phyloP scores from a whole-genome alignment of 2,329 filamentous ascomycete genomes.

The Pseudomassariella vexata region DNA sequence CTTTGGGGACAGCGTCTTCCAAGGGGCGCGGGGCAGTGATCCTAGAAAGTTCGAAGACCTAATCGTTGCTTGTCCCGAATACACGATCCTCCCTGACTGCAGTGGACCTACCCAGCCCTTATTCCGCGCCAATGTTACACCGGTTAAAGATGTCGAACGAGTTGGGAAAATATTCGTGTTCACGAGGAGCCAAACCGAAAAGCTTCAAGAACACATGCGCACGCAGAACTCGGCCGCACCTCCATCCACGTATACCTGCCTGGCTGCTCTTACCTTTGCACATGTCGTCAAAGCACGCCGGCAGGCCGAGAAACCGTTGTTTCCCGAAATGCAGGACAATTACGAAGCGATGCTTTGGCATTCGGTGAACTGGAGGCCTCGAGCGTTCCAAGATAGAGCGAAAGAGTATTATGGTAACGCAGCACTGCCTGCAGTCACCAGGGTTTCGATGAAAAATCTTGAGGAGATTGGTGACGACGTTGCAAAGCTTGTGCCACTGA shows the following conservation, averaged over 20 bases:
- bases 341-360: conserved; percentile 26
- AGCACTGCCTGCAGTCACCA: conserved; percentile 31
- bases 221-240: conserved; percentile 9
- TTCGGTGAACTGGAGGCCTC: conserved; percentile 34
- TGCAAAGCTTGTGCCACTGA: conserved; percentile 20
- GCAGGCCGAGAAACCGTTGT: conserved; percentile 15
- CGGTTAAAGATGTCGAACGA: conserved; percentile 25
- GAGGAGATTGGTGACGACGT: conserved; percentile 16
- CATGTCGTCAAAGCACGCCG: conserved; percentile 30
- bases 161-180: conserved; percentile 38
- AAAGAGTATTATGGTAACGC: conserved; percentile 35
- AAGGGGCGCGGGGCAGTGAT: too few relatives aligned
- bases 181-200: conserved; percentile 22
- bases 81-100: conserved; percentile 22
- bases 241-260: conserved; percentile 32
- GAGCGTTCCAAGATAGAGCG: conserved; percentile 25
- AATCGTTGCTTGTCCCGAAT: conserved; percentile 32
- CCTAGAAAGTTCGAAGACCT: conserved; percentile 7
- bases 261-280: conserved; percentile 34
- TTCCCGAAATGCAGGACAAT: conserved; percentile 7
- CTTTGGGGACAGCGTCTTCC: too few relatives aligned
- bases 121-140: conserved; percentile 17
- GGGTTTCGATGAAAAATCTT: conserved; percentile 15
- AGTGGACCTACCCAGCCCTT: conserved; percentile 31
- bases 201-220: conserved; percentile 21